phyloP scores from a whole-genome alignment of 768 basidiomycete species.

The Piloderma croceum region DNA sequence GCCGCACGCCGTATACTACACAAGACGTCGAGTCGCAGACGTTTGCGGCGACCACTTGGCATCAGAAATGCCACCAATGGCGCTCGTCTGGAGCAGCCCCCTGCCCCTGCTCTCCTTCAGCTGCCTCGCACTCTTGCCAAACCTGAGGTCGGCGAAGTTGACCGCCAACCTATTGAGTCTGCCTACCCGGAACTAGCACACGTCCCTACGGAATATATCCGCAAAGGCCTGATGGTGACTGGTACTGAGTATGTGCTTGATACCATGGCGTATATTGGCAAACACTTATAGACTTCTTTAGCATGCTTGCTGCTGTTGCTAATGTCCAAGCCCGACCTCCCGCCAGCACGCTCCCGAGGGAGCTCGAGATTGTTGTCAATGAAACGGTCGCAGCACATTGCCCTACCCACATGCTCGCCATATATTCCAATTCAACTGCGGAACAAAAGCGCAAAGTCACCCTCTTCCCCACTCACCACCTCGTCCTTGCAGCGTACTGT shows the following conservation, averaged over 20 bases:
- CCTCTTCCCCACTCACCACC: constrained; percentile 57
- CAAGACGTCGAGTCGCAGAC: constrained; percentile 31
- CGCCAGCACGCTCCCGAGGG: constrained; percentile 19
- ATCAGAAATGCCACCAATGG: too few species aligned
- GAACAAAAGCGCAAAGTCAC: constrained; percentile 37
- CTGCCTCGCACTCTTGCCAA: constrained; percentile 68
- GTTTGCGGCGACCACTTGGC: too few species aligned
- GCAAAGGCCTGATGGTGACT: constrained; percentile 39
- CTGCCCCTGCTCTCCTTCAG: constrained; percentile 39
- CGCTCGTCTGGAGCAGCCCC: constrained; percentile 15
- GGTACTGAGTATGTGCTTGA: constrained; percentile 34
- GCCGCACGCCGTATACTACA: too few species aligned
- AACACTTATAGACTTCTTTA: background rate
- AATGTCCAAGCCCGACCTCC: background rate
- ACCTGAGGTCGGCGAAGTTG: constrained; percentile 53
- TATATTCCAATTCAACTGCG: constrained; percentile 42
- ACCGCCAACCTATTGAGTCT: constrained; percentile 49
- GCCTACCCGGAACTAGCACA: constrained; percentile 45
- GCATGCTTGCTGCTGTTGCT: constrained; percentile 8
- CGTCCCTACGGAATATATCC: constrained; percentile 61
- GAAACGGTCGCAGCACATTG: constrained; percentile 23
- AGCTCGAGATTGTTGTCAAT: constrained; percentile 23
- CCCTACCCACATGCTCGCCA: constrained; percentile 54
- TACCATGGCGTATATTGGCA: background rate
- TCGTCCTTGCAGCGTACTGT: constrained; percentile 58